phyloP scores from a whole-genome alignment of 1,139 yeast genomes.

The Yamadazyma trypodendri region DNA sequence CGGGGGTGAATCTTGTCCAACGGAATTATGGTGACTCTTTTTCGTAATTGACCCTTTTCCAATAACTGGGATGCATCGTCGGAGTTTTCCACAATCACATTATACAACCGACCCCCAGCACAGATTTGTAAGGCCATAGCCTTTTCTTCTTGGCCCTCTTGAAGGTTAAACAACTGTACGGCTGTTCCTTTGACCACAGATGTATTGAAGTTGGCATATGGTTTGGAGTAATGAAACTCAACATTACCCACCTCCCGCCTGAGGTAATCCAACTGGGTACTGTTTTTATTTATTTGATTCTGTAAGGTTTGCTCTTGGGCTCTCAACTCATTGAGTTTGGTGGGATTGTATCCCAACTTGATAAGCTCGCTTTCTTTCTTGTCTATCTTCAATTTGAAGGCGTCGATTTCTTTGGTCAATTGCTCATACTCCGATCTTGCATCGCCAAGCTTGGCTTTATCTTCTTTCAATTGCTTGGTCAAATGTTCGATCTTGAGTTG shows the following conservation, averaged over 20 bases:
- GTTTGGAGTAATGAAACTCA: slow-evolving; percentile 72
- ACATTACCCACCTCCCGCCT: slow-evolving; percentile 68
- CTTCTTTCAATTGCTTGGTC: slow-evolving; percentile 50
- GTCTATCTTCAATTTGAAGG: slow-evolving; percentile 38
- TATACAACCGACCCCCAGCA: slow-evolving; percentile 89
- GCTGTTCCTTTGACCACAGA: slow-evolving; percentile 80
- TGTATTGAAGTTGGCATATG: slow-evolving; percentile 60
- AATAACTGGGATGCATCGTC: slow-evolving; percentile 78
- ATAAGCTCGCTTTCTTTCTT: slow-evolving; percentile 45
- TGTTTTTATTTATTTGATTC: slow-evolving; percentile 32
- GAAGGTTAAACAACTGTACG: slow-evolving; percentile 75
- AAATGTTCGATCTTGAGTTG: slow-evolving; percentile 61
- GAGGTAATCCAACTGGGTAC: slow-evolving; percentile 53
- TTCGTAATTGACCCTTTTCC: slow-evolving; percentile 72
- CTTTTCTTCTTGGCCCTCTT: slow-evolving; percentile 55
- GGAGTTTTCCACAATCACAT: slow-evolving; percentile 89
- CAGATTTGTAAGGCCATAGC: slow-evolving; percentile 89
- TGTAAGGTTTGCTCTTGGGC: slow-evolving; percentile 34
- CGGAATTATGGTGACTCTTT: slow-evolving; percentile 90
- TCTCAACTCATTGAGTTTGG: slow-evolving; percentile 45
- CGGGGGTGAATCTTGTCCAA: slow-evolving; percentile 76
- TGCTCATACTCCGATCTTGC: slow-evolving; percentile 56
- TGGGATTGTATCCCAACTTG: slow-evolving; percentile 60
- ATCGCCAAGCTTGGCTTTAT: slow-evolving; percentile 49
- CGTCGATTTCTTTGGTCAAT: slow-evolving; percentile 42